Percentiles rank a stretch among this genome's conserved stretches.
These are phyloP conservation scores for Penicillium silybi DNA, from an alignment of 495 filamentous ascomycete species.

Conservation along the genomic window DNA sequence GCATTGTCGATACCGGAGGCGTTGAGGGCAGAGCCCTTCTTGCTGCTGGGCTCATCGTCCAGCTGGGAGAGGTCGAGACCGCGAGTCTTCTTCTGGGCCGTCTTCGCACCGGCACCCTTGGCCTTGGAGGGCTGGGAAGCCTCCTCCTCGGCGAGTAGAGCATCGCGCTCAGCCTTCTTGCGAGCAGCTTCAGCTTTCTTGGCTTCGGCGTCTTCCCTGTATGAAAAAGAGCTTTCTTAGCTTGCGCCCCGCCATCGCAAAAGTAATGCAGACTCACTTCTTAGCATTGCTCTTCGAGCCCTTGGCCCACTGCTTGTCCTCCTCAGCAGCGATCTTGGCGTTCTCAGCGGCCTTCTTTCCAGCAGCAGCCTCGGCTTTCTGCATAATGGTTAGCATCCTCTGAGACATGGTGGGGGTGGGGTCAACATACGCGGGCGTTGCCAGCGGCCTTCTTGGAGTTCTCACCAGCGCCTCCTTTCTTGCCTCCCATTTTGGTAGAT, in stretches of 20 bases:
- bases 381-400: conserved; percentile 20
- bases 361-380: conserved; percentile 86
- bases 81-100: conserved; percentile 61
- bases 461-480: conserved; percentile 61
- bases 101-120: conserved; percentile 58
- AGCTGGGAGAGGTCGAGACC: conserved; percentile 69
- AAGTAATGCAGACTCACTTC: conserved; percentile 54
- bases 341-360: conserved; percentile 69
- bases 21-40: conserved; percentile 55
- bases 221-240: conserved; percentile 11
- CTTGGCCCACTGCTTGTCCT: conserved; percentile 78
- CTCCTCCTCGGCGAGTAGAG: conserved; percentile 81
- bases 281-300: conserved; percentile 79
- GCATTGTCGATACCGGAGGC: conserved; percentile 89
- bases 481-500: conserved; percentile 40
- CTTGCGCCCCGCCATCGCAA: background rate
- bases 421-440: conserved; percentile 59
- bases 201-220: conserved; percentile 74
- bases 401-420: conserved; percentile 31
- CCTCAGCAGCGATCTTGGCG: conserved; percentile 60
- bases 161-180: conserved; percentile 86
- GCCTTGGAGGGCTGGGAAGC: conserved; percentile 51
- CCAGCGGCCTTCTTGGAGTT: conserved; percentile 88
- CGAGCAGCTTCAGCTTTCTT: conserved; percentile 83
- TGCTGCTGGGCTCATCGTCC: conserved; percentile 46